Conservation (phyloP, 2,329 filamentous ascomycete species). For the Cercospora janseana region DNA sequence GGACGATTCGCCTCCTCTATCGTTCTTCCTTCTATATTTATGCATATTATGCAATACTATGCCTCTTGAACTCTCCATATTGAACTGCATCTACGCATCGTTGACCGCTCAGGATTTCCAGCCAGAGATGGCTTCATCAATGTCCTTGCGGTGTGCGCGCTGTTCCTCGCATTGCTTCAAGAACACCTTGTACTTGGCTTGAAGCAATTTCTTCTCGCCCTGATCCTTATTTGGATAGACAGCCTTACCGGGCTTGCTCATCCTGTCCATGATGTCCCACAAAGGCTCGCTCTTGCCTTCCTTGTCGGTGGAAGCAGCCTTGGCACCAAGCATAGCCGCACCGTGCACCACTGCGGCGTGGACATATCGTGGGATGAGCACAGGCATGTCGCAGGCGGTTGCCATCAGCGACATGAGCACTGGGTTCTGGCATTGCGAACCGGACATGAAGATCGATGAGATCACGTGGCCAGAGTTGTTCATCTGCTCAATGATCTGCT, state of each 20-base stretch:
- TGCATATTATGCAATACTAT: not conserved
- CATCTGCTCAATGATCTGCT: constrained; percentile 93
- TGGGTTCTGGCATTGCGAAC: constrained; percentile 93
- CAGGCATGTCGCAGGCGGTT: constrained; percentile 85
- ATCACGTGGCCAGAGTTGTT: constrained; percentile 85
- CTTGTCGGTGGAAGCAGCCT: constrained; percentile 81
- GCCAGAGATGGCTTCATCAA: constrained; percentile 59
- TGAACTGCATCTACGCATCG: not conserved
- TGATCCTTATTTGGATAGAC: constrained; percentile 71
- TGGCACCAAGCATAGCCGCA: constrained; percentile 96
- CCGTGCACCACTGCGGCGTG: constrained; percentile 95
- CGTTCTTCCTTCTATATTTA: constrained; percentile 8
- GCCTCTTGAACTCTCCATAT: not conserved
- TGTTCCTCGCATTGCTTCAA: constrained; percentile 86
- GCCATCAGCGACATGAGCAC: constrained; percentile 90
- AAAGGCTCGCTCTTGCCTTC: constrained; percentile 79
- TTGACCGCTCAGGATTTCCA: constrained; percentile 30
- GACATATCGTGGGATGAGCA: constrained; percentile 89
- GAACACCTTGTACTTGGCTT: constrained; percentile 94
- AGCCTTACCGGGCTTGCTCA: constrained; percentile 88
- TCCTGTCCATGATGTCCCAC: constrained; percentile 96
- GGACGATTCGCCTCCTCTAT: not conserved
- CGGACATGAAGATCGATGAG: constrained; percentile 96
- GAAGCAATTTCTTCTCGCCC: constrained; percentile 73
- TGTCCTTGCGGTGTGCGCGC: constrained; percentile 72